Evolutionary conservation across 179 eudicot genomes (phyloP), one percentile per base, ranked within the genome.

Genomic region (Camellia oleifera): DNA sequence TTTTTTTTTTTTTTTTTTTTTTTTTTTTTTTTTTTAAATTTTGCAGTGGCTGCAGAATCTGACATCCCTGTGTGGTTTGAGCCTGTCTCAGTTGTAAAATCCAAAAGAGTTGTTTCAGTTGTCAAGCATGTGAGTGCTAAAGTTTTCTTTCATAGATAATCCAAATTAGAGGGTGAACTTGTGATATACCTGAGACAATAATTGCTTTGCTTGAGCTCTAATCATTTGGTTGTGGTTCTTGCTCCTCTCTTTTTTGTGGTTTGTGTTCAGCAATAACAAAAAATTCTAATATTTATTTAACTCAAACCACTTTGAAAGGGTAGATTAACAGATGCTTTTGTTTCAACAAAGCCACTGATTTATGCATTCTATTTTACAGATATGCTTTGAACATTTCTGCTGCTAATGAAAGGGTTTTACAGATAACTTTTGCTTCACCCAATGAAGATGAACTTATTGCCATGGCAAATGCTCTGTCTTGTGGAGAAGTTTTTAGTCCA

Each of bases 21-120:
- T 11, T 0, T 68, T 2, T 54, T 0, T 74, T 42, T 63, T 50
- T 1, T 11, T 0, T 68, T 2, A 40, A n/a, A n/a, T 54, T 0
- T 50, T 81, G 83, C 94, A 96, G 99, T 91, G 90, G 95, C 98
- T 4, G 92, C 91, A 81, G 88, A 89, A 77, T 83, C 77, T 79
- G 82, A 69, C 44, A 85, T 91, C 56, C 97, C 96, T 46, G 88
- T 91, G 79, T 96, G 98, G 99, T 94, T 96, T 84, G 99, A 96
- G 90, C 99, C 99, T 26, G 99, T 96, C 80, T 96, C 99, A 77
- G 92, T 96, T 50, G 83, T 88, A 64, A 96, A 96, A 85, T 96
- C 98, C 50, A 87, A 54, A 90, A 88, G 97, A 80, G 86, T 96
- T 64, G 92, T 86, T 75, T 88, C 94, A 57, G 77, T 94, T 84